phyloP scores from a whole-genome alignment of 2,329 filamentous ascomycete species.

The Didymella glomerata region DNA sequence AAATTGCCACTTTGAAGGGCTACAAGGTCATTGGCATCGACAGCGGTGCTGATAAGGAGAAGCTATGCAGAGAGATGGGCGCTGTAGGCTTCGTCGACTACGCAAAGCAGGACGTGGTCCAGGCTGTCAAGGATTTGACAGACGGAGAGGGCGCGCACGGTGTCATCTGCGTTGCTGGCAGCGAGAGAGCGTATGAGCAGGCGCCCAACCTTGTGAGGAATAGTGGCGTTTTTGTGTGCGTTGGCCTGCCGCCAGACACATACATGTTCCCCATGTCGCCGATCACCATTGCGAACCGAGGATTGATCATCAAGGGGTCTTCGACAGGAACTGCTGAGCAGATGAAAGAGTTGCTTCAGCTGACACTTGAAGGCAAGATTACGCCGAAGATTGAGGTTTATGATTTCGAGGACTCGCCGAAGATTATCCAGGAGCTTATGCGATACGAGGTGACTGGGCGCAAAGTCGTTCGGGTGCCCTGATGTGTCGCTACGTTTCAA shows the following conservation, averaged over 20 bases:
- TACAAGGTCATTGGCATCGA: constrained; percentile 84
- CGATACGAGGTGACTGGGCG: constrained; percentile 48
- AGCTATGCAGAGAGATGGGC: constrained; percentile 74
- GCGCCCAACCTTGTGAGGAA: constrained; percentile 56
- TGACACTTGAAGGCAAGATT: constrained; percentile 55
- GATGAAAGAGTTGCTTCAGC: constrained; percentile 57
- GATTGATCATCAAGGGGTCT: constrained; percentile 56
- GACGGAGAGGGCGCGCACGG: constrained; percentile 57
- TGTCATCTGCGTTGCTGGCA: constrained; percentile 58
- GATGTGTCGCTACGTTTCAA: background rate
- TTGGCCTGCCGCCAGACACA: constrained; percentile 55
- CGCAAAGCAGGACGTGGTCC: constrained; percentile 58
- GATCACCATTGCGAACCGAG: constrained; percentile 58
- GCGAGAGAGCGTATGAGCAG: constrained; percentile 55
- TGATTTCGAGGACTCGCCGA: constrained; percentile 47
- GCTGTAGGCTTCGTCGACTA: constrained; percentile 82
- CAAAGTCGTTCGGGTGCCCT: constrained; percentile 47
- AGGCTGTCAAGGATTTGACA: constrained; percentile 52
- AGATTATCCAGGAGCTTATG: constrained; percentile 47
- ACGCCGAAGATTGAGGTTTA: constrained; percentile 50
- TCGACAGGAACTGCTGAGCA: constrained; percentile 57
- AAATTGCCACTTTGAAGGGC: constrained; percentile 87
- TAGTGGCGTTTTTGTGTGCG: constrained; percentile 58
- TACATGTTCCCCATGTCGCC: constrained; percentile 58
- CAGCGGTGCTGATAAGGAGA: constrained; percentile 78